Conservation (phyloP, 2,329 filamentous ascomycete genomes). For the Trichoderma sp. region DNA sequence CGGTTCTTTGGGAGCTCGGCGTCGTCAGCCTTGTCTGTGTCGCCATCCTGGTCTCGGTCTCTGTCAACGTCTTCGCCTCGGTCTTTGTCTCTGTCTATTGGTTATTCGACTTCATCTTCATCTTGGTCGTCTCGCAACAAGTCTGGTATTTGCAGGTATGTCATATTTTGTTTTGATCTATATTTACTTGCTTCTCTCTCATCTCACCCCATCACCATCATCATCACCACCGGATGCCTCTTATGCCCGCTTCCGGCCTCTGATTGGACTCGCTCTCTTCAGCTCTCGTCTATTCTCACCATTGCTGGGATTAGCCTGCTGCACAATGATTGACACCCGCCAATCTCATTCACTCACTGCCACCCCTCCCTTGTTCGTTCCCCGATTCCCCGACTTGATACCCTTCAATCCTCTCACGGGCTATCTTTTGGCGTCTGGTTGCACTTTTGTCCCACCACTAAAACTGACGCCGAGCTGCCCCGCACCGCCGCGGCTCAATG, state of each 20-base stretch:
- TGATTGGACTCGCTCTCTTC: background rate
- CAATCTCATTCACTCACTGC: background rate
- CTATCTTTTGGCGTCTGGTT: background rate
- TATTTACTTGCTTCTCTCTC: background rate
- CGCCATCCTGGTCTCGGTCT: background rate
- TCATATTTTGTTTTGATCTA: background rate
- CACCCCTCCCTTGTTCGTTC: background rate
- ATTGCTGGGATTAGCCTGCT: background rate
- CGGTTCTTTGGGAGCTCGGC: background rate
- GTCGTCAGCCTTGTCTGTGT: background rate
- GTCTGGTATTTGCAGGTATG: background rate
- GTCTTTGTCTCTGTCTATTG: background rate
- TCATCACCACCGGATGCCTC: background rate
- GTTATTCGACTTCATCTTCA: background rate
- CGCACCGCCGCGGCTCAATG: constrained; percentile 6
- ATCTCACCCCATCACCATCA: background rate
- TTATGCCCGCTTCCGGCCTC: background rate
- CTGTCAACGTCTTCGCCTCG: background rate
- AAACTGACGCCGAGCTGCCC: background rate
- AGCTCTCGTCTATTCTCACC: background rate
- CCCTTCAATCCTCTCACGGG: background rate
- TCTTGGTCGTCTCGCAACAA: background rate
- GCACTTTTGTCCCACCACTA: background rate
- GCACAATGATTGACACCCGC: background rate
- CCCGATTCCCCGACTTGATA: background rate